Percentiles rank a stretch among this genome's conserved stretches.
Conservation (phyloP, 768 basidiomycete species). For the Suillus brevipes region DNA sequence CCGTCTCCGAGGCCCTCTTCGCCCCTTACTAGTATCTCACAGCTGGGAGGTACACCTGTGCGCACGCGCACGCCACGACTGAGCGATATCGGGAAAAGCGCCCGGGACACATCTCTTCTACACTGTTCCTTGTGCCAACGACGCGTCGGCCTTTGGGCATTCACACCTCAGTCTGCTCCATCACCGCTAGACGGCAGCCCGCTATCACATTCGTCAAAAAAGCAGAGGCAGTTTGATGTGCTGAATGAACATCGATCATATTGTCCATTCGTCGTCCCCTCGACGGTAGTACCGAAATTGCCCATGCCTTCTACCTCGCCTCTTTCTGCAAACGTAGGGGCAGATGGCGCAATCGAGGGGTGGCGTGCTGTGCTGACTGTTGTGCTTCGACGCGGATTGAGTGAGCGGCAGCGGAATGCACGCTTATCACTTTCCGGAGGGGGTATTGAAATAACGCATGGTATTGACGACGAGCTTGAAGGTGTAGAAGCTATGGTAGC, state of each 20-base stretch:
- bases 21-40: conserved; percentile 22
- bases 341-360: conserved; percentile 53
- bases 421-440: conserved; percentile 27
- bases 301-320: conserved; percentile 35
- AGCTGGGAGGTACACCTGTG: conserved; percentile 17
- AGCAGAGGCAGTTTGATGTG: conserved; percentile 62
- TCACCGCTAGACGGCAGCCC: conserved; percentile 15
- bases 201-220: conserved; percentile 22
- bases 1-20: conserved; percentile 19
- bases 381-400: conserved; percentile 64
- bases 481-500: conserved; percentile 74
- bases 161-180: conserved; percentile 34
- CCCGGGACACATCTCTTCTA: conserved; percentile 52
- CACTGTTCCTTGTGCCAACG: conserved; percentile 73
- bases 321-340: conserved; percentile 8
- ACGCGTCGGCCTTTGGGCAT: conserved; percentile 80
- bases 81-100: conserved; percentile 12
- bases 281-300: conserved; percentile 61
- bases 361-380: conserved; percentile 80
- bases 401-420: conserved; percentile 48
- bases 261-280: conserved; percentile 80
- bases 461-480: conserved; percentile 34
- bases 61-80: conserved; percentile 11
- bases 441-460: conserved; percentile 33
- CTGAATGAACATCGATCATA: conserved; percentile 82